phyloP scores from a whole-genome alignment of 768 basidiomycete species.

The Rhizopogon vulgaris region DNA sequence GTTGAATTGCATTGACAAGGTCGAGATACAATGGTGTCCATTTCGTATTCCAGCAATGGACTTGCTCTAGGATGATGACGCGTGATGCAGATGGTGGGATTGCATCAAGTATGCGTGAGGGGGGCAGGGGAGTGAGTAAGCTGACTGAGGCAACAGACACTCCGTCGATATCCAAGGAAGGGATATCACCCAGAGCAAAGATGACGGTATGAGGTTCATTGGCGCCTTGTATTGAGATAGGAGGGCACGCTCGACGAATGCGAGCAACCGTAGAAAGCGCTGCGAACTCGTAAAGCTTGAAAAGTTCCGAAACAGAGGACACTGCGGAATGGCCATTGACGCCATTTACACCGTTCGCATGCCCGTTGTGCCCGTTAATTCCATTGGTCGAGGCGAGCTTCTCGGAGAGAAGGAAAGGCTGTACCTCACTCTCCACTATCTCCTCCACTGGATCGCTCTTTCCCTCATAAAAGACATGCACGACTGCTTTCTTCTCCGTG shows the following conservation, averaged over 20 bases:
- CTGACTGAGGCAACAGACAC: slow-evolving; percentile 60
- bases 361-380: slow-evolving; percentile 30
- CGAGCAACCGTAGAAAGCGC: slow-evolving; percentile 59
- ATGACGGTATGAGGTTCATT: slow-evolving; percentile 59
- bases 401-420: slow-evolving; percentile 52
- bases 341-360: slow-evolving; percentile 16
- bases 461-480: slow-evolving; percentile 71
- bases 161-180: slow-evolving; percentile 42
- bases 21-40: slow-evolving; percentile 89
- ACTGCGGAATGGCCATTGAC: slow-evolving; percentile 20
- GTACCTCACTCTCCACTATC: slow-evolving; percentile 52
- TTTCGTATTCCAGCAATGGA: slow-evolving; percentile 68
- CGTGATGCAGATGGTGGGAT: slow-evolving; percentile 60
- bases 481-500: slow-evolving; percentile 64
- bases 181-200: slow-evolving; percentile 57
- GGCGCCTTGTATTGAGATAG: slow-evolving; percentile 48
- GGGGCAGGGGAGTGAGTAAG: slow-evolving; percentile 63
- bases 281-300: slow-evolving; percentile 62
- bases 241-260: slow-evolving; percentile 53
- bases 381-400: slow-evolving; percentile 27
- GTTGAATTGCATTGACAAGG: slow-evolving; percentile 65
- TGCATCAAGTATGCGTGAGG: slow-evolving; percentile 45
- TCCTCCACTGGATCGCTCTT: slow-evolving; percentile 38
- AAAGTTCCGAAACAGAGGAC: slow-evolving; percentile 24
- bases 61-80: slow-evolving; percentile 80